Conservation (phyloP, 345 rosid genomes). For the Melaleuca alternifolia region DNA sequence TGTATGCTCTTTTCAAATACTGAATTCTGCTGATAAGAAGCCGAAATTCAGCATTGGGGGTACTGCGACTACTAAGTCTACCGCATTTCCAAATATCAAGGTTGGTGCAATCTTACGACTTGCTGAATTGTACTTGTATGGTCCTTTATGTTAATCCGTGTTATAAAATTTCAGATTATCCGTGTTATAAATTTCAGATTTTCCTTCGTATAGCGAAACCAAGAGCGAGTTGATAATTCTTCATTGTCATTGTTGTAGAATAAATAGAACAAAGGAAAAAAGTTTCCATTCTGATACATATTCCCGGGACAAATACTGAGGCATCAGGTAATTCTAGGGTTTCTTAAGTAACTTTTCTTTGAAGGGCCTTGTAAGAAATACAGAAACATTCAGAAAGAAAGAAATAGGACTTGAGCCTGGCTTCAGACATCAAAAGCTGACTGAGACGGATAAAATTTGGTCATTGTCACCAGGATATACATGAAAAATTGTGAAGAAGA, state of each 20-base stretch:
- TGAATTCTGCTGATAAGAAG: conserved; percentile 60
- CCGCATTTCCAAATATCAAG: conserved; percentile 37
- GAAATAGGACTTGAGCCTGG: not conserved
- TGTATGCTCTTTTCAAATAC: conserved; percentile 74
- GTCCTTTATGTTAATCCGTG: not conserved
- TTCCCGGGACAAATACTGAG: not conserved
- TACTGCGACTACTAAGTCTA: conserved; percentile 29
- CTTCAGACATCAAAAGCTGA: not conserved
- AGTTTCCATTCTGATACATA: not conserved
- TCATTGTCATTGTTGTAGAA: not conserved
- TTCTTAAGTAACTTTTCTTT: not conserved
- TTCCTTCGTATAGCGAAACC: no score
- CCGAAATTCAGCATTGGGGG: conserved; percentile 42
- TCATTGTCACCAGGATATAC: no score
- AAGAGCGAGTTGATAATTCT: not conserved
- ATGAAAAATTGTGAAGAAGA: not conserved
- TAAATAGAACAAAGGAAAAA: not conserved
- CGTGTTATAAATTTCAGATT: not conserved
- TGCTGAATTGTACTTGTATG: not conserved
- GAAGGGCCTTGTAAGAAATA: not conserved
- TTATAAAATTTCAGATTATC: not conserved
- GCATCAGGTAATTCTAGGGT: not conserved
- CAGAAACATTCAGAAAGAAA: not conserved
- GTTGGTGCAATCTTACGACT: conserved; percentile 14
- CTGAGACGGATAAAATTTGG: not conserved